These are phyloP conservation scores for Bretschneidera sinensis DNA, from an alignment of 345 rosid genomes.

Conservation along the genomic window DNA sequence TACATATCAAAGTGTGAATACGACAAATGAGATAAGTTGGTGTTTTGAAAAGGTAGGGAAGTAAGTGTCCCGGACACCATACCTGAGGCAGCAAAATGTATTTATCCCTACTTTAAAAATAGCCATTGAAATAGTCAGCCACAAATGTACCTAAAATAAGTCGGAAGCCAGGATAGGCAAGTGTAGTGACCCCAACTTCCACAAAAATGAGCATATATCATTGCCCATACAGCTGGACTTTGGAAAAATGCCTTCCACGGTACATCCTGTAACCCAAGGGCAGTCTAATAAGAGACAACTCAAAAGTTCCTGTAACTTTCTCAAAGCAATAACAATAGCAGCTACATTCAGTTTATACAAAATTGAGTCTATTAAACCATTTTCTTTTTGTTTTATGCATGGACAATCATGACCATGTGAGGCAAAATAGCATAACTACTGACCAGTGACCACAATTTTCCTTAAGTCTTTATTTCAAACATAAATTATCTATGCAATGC, in stretches of 20 bases:
- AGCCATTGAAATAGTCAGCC: not conserved
- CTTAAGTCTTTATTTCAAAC: not conserved
- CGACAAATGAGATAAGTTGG: too few species aligned
- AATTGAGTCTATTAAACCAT: too few species aligned
- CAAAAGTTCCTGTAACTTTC: not conserved
- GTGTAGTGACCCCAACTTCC: constrained; percentile 98
- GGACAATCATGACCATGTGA: not conserved
- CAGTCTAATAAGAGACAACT: constrained; percentile 4
- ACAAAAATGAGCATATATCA: constrained; percentile 93
- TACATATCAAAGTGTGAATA: too few species aligned
- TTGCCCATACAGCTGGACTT: constrained; percentile 81
- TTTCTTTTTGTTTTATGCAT: too few species aligned
- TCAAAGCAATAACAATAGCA: not conserved
- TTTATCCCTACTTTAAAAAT: not conserved
- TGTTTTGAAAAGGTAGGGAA: too few species aligned
- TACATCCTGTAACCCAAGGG: constrained; percentile 46
- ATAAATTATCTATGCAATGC: not conserved
- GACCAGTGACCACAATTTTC: too few species aligned
- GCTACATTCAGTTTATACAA: not conserved
- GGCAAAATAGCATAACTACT: not conserved
- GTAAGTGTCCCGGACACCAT: not conserved
- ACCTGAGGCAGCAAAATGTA: too few species aligned
- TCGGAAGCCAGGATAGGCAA: constrained; percentile 94
- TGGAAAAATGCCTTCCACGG: constrained; percentile 86
- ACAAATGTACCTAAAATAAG: constrained; percentile 70